Percentiles rank a stretch among this genome's conserved stretches.
These are phyloP conservation scores for Mucor velutinosus DNA, from an alignment of 371 early-diverging fungal genomes.

Conservation along the genomic window DNA sequence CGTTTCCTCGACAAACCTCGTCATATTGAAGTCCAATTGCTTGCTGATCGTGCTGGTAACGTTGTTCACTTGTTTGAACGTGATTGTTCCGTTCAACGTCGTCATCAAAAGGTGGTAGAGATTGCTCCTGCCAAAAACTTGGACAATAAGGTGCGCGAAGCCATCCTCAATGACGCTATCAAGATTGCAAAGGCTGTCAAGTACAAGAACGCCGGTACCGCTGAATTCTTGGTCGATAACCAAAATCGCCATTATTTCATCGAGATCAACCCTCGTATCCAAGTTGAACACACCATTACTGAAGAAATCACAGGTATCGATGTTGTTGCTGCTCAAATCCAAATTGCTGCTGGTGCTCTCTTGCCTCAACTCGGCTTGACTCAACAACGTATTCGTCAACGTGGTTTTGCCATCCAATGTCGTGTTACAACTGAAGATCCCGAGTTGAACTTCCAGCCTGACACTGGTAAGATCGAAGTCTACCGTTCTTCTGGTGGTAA, in stretches of 20 bases:
- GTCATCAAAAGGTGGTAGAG: conserved; percentile 97
- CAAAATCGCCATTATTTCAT: conserved; percentile 92
- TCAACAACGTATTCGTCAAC: conserved; percentile 76
- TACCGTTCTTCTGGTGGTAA: conserved; percentile 86
- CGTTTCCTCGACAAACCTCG: conserved; percentile 88
- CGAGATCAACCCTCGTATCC: conserved; percentile 94
- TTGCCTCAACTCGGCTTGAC: conserved; percentile 75
- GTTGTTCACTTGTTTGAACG: conserved; percentile 90
- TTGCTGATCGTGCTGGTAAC: conserved; percentile 88
- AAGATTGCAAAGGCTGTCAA: conserved; percentile 84
- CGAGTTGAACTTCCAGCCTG: conserved; percentile 87
- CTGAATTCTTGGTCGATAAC: conserved; percentile 93
- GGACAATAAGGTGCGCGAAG: conserved; percentile 65
- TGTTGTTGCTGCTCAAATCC: conserved; percentile 88
- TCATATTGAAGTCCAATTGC: conserved; percentile 95
- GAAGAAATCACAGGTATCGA: conserved; percentile 97
- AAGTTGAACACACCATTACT: conserved; percentile 90
- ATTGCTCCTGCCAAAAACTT: conserved; percentile 85
- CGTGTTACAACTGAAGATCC: conserved; percentile 96
- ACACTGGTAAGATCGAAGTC: conserved; percentile 91
- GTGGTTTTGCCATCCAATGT: conserved; percentile 92
- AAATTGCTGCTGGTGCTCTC: conserved; percentile 86
- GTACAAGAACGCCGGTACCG: conserved; percentile 96
- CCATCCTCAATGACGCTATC: conserved; percentile 85
- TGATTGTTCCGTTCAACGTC: conserved; percentile 97